phyloP scores from a whole-genome alignment of 2,329 filamentous ascomycete genomes.

The Trichoderma endophyticum region DNA sequence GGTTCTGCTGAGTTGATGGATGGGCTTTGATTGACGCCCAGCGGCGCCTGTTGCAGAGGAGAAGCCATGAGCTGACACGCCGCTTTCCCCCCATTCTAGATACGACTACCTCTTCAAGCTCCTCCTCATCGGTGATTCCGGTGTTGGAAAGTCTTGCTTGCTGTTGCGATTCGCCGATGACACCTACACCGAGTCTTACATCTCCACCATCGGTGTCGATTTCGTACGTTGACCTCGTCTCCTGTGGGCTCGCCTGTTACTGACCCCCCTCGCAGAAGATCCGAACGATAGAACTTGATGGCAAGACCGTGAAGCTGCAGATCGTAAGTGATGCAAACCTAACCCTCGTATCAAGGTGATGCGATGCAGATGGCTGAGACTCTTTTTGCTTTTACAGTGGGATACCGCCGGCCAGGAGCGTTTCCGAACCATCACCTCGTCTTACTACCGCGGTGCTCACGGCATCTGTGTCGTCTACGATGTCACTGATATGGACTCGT shows the following conservation, averaged over 20 bases:
- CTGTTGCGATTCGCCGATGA: constrained; percentile 97
- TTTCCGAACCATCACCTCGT: constrained; percentile 99
- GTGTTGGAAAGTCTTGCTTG: constrained; percentile 99
- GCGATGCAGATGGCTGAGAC: not conserved
- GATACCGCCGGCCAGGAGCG: constrained; percentile 98
- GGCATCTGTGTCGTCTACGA: constrained; percentile 99
- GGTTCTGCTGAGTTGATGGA: constrained; percentile 20
- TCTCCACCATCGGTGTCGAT: constrained; percentile 98
- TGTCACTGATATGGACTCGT: constrained; percentile 99
- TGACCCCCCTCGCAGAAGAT: constrained; percentile 70
- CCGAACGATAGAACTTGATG: constrained; percentile 97
- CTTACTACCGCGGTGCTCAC: constrained; percentile 98
- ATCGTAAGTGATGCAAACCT: constrained; percentile 65
- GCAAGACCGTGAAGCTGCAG: constrained; percentile 99
- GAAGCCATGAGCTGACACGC: constrained; percentile 20
- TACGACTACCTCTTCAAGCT: constrained; percentile 99
- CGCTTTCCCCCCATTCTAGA: constrained; percentile 51
- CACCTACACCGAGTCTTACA: constrained; percentile 99
- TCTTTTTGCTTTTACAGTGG: constrained; percentile 60
- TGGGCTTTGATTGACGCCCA: not conserved
- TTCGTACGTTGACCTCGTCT: constrained; percentile 66
- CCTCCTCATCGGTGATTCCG: constrained; percentile 99
- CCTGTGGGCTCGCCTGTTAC: not conserved
- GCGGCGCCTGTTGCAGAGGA: not conserved
- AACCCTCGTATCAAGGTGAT: not conserved